Percentiles rank a stretch among this genome's conserved stretches.
Evolutionary conservation across 495 filamentous ascomycete genomes (phyloP).

Genomic region (Penicillium goetzii): DNA sequence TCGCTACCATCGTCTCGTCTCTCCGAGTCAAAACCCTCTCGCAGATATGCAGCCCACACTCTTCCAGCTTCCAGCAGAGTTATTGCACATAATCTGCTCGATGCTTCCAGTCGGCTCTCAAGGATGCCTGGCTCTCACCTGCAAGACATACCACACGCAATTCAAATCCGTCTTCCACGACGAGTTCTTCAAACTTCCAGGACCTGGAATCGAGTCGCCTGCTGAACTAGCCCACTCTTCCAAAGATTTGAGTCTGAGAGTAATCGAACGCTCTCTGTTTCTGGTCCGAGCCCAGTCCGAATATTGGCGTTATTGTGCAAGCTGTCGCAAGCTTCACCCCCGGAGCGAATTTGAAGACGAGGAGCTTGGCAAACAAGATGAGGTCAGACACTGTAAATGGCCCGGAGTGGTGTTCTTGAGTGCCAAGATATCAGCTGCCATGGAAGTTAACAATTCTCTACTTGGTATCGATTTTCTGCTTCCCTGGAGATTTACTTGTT

Average conservation of each 20-base stretch:
- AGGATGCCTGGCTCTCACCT: background rate
- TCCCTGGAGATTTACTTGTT: no score
- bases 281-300: background rate
- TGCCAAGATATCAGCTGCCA: no score
- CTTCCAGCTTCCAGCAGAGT: background rate
- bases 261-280: background rate
- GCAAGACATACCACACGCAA: background rate
- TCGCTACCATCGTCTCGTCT: no score
- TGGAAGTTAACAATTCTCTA: no score
- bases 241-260: background rate
- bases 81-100: background rate
- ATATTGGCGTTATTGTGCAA: background rate
- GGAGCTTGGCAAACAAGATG: background rate
- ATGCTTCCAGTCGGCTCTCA: background rate
- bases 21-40: no score
- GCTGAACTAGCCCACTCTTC: no score
- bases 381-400: background rate
- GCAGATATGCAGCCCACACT: background rate
- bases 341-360: background rate
- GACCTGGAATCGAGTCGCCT: no score
- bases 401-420: background rate
- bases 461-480: no score
- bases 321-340: background rate
- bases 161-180: background rate
- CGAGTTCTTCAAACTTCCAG: background rate